Evolutionary conservation across 2,329 filamentous ascomycete genomes (phyloP).

Genomic region (Aspergillus novofumigatus): DNA sequence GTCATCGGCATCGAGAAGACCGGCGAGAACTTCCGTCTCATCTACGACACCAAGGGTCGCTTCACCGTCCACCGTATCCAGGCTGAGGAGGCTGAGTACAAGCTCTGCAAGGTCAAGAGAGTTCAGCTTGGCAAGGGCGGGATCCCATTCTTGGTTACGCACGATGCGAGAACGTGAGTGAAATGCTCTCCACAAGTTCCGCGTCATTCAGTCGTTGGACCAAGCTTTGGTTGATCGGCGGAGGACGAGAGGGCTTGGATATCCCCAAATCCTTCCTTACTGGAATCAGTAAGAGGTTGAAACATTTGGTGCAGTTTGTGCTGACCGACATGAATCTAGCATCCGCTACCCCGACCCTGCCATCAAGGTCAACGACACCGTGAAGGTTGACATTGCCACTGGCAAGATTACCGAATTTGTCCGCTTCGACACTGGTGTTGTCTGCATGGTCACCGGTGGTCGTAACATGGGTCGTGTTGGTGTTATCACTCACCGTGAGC

Average conservation of each 20-base stretch:
- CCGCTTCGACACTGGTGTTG: conserved; percentile 96
- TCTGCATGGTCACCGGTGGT: conserved; percentile 98
- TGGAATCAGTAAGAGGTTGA: conserved; percentile 32
- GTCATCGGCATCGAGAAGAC: conserved; percentile 99
- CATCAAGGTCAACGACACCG: conserved; percentile 99
- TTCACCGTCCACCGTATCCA: conserved; percentile 99
- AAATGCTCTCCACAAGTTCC: conserved; percentile 51
- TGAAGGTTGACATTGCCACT: conserved; percentile 96
- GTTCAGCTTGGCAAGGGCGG: conserved; percentile 98
- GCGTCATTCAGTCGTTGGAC: conserved; percentile 99
- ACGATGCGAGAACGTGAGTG: conserved; percentile 99
- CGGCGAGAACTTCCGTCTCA: conserved; percentile 98
- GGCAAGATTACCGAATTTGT: conserved; percentile 99
- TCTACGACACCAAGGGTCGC: conserved; percentile 99
- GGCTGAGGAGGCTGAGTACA: conserved; percentile 98
- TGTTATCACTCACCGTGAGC: conserved; percentile 99
- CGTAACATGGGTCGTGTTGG: conserved; percentile 99
- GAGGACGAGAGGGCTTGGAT: conserved; percentile 32
- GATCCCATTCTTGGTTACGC: conserved; percentile 99
- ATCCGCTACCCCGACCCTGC: conserved; percentile 98
- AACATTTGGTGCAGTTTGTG: conserved; percentile 22
- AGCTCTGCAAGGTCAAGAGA: conserved; percentile 99
- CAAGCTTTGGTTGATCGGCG: conserved; percentile 80
- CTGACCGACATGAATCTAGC: conserved; percentile 51
- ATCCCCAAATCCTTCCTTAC: conserved; percentile 17